Evolutionary conservation across 2,329 filamentous ascomycete species (phyloP).

Genomic region (Colletotrichum liaoningense): DNA sequence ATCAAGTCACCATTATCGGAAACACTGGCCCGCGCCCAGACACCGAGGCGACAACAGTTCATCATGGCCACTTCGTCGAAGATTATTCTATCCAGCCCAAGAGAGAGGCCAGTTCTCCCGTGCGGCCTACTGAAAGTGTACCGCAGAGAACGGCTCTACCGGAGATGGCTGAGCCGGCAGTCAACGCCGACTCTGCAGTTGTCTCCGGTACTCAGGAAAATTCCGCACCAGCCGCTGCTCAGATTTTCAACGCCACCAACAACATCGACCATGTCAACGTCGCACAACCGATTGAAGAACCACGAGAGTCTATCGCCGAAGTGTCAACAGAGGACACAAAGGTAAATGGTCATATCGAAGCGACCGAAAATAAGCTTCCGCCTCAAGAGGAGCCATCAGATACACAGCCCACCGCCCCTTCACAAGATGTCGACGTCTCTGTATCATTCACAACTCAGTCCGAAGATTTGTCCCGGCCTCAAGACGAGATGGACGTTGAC

Average conservation of each 20-base stretch:
- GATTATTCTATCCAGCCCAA: slow-evolving; percentile 28
- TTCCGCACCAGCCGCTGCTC: slow-evolving; percentile 18
- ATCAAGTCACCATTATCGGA: slow-evolving; percentile 32
- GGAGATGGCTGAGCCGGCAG: slow-evolving; percentile 26
- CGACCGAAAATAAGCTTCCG: background rate
- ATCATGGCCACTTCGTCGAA: background rate
- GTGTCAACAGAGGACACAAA: background rate
- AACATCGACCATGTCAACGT: background rate
- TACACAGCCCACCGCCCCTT: background rate
- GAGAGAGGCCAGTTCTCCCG: slow-evolving; percentile 29
- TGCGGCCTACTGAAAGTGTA: slow-evolving; percentile 17
- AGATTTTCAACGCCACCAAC: background rate
- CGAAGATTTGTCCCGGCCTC: background rate
- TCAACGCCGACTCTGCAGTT: slow-evolving; percentile 3
- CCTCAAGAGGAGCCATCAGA: background rate
- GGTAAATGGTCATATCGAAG: slow-evolving; percentile 16
- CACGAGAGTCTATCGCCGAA: background rate
- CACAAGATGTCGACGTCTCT: background rate
- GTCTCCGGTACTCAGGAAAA: slow-evolving; percentile 16
- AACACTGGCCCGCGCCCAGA: slow-evolving; percentile 3
- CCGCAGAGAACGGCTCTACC: slow-evolving; percentile 19
- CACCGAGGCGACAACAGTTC: background rate
- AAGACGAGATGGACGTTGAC: slow-evolving; percentile 25
- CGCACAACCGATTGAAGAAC: background rate
- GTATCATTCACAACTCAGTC: background rate